These are phyloP conservation scores for Metarhizium robertsii DNA, from an alignment of 2,329 filamentous ascomycete genomes.

Conservation along the genomic window DNA sequence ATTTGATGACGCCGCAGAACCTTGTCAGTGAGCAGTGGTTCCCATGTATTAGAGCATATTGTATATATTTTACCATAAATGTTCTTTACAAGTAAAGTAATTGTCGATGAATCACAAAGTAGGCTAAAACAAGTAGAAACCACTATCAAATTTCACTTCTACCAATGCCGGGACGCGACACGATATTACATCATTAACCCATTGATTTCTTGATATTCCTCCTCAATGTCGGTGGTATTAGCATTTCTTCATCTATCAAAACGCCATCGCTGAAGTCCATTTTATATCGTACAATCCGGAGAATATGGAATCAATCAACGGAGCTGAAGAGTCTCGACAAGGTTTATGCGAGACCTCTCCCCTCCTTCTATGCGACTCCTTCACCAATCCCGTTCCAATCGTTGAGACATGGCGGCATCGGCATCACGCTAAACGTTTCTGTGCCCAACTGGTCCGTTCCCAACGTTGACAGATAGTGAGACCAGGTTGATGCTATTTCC, in stretches of 20 bases:
- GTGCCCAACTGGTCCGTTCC: constrained; percentile 19
- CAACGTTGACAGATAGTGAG: constrained; percentile 32
- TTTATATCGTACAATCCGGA: constrained; percentile 12
- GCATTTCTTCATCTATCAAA: constrained; percentile 12
- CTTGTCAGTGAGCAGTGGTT: background rate
- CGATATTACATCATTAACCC: background rate
- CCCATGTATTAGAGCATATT: background rate
- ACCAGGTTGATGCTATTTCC: constrained; percentile 42
- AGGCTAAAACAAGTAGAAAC: background rate
- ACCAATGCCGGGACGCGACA: background rate
- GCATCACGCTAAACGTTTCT: constrained; percentile 12
- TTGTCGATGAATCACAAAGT: background rate
- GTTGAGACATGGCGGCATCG: background rate
- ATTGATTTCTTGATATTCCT: background rate
- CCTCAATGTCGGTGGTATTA: constrained; percentile 11
- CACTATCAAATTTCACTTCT: background rate
- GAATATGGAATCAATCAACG: background rate
- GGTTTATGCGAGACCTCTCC: background rate
- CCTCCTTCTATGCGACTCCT: background rate
- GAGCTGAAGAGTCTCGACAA: background rate
- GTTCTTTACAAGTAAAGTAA: background rate
- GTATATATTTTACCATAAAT: background rate
- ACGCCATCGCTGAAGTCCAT: constrained; percentile 20
- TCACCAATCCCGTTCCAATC: no score
- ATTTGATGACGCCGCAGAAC: background rate